Percentiles rank a stretch among this genome's conserved stretches.
Conservation (phyloP, 257 asterid genomes). For the Nicotiana tabacum region DNA sequence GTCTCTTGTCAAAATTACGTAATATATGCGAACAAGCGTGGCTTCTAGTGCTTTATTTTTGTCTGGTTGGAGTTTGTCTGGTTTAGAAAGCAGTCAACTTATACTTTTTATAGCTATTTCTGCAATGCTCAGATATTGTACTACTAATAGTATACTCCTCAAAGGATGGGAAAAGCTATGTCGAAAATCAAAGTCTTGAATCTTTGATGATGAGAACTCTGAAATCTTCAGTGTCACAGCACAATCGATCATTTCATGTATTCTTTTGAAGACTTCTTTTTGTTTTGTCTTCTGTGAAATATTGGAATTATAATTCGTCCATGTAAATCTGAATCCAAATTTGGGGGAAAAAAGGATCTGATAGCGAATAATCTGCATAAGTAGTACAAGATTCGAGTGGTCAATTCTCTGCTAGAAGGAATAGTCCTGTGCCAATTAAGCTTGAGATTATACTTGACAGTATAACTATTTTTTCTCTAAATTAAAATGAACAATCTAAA, state of each 20-base stretch:
- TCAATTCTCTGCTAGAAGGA: slow-evolving; percentile 9
- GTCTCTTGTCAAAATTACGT: slow-evolving; percentile 6
- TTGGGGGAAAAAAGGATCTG: neutral
- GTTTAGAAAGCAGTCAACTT: slow-evolving; percentile 29
- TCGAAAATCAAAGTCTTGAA: neutral
- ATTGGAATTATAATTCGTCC: neutral
- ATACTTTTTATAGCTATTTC: slow-evolving; percentile 15
- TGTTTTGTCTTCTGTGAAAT: neutral
- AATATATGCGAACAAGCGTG: neutral
- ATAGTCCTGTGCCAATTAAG: neutral
- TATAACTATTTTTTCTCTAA: neutral
- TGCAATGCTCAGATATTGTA: neutral
- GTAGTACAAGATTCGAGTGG: slow-evolving; percentile 7
- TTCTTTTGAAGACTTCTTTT: neutral
- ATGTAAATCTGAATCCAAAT: neutral
- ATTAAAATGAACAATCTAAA: no score
- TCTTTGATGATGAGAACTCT: slow-evolving; percentile 12
- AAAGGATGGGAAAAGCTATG: neutral
- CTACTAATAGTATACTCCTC: neutral
- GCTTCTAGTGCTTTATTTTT: slow-evolving; percentile 17
- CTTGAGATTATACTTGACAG: neutral
- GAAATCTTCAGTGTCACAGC: slow-evolving; percentile 12
- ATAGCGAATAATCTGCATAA: neutral
- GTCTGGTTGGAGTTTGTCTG: slow-evolving; percentile 13
- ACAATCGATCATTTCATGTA: neutral